phyloP scores from a whole-genome alignment of 768 basidiomycete genomes.

The Lactarius vividus region DNA sequence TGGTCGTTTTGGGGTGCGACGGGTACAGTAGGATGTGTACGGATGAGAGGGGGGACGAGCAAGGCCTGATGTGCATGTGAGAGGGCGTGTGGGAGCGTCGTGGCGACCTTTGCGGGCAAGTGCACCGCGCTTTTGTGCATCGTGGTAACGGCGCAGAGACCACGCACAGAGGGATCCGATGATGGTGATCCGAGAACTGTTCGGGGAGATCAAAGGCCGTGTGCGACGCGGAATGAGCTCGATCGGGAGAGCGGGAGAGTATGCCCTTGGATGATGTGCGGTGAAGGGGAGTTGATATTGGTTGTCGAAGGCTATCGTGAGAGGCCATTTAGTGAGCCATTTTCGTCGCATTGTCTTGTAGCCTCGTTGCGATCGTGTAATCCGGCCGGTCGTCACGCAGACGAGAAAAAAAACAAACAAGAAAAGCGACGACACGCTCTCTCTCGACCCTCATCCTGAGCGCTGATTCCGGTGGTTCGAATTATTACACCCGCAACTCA shows the following conservation, averaged over 20 bases:
- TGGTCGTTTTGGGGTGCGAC: constrained; percentile 8
- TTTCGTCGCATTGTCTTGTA: constrained; percentile 13
- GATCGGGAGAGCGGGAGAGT: not conserved
- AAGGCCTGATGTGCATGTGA: constrained; percentile 9
- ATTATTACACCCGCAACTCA: not conserved
- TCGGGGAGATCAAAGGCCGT: not conserved
- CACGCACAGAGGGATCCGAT: constrained; percentile 8
- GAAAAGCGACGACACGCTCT: not conserved
- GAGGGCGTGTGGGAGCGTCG: constrained; percentile 3
- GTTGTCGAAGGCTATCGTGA: not conserved
- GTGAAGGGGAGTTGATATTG: constrained; percentile 14
- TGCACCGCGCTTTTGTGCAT: constrained; percentile 14
- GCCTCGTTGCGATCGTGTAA: constrained; percentile 20
- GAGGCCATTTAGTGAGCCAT: not conserved
- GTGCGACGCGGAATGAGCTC: not conserved
- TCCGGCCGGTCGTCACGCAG: constrained; percentile 17
- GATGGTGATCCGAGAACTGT: not conserved
- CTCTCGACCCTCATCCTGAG: not conserved
- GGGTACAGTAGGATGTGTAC: not conserved
- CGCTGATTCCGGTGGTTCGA: constrained; percentile 3
- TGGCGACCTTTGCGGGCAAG: not conserved
- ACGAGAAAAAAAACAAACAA: not conserved
- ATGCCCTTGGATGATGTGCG: not conserved
- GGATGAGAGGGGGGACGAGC: not conserved
- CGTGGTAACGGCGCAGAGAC: constrained; percentile 18